A percentile compares a stretch with the other conserved stretches of the same genome.
These are phyloP conservation scores for Fonsecaea monophora DNA, from an alignment of 2,329 filamentous ascomycete species.

Conservation along the genomic window DNA sequence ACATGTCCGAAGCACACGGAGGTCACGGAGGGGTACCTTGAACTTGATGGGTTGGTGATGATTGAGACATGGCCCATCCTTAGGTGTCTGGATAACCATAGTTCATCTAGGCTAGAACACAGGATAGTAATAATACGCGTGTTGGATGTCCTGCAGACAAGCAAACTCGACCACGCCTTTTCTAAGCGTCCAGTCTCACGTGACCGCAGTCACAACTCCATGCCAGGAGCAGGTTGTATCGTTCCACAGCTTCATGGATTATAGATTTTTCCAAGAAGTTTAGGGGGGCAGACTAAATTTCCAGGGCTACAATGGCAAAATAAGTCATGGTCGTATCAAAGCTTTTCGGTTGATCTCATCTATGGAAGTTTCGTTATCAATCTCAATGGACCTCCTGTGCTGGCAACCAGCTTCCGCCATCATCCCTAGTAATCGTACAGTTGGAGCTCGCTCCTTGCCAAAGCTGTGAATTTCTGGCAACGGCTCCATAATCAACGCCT, in stretches of 20 bases:
- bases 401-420: slow-evolving; percentile 27
- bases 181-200: too few relatives aligned
- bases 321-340: slow-evolving; percentile 13
- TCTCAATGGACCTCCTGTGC: slow-evolving; percentile 35
- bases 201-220: too few relatives aligned
- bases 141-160: too few relatives aligned
- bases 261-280: too few relatives aligned
- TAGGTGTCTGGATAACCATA: too few relatives aligned
- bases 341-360: slow-evolving; percentile 28
- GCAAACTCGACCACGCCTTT: too few relatives aligned
- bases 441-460: slow-evolving; percentile 39
- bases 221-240: too few relatives aligned
- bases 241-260: too few relatives aligned
- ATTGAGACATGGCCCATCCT: too few relatives aligned
- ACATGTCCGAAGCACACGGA: slow-evolving; percentile 36
- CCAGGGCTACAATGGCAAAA: neutral
- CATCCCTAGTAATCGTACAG: slow-evolving; percentile 31
- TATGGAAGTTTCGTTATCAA: slow-evolving; percentile 25
- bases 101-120: too few relatives aligned
- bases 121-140: too few relatives aligned
- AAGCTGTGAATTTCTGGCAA: slow-evolving; percentile 52
- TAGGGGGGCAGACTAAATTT: neutral
- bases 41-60: too few relatives aligned
- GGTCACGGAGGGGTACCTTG: slow-evolving; percentile 1
- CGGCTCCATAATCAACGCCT: slow-evolving; percentile 47